Base-by-base conservation (phyloP, 805 yeast species). In the Metschnikowia gelsemii region DNA sequence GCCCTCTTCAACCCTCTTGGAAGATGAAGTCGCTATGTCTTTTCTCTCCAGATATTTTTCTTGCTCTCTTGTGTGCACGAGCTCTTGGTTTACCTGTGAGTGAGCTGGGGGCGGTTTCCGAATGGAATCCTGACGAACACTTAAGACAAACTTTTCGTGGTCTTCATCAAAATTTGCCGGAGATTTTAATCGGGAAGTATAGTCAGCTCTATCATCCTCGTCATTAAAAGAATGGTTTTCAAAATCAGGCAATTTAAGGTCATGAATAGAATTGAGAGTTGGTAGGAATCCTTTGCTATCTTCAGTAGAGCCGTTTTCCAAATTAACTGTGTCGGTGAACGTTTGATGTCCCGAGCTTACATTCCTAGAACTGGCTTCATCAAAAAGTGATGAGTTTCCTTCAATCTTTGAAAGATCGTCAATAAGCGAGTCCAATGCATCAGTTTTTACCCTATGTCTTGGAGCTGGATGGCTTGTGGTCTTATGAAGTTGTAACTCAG, bases 401-500 rank as follows among this genome's bases (percentile, higher is more conserved):
- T 59, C 59, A 41, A 54, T 56, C 35, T 58, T 57, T 39, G 43
- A 51, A 20, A 69, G 51, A 43, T 69, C 72, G 39, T 60, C 54
- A 13, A 69, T 68, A n/a, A 69, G 50, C 5, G 66, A 57, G 41
- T 68, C 73, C 22, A 69, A 49, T 4, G 66, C 64, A 27, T 57
- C 64, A 3, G 64, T 59, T 24, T 55, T 46, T 19, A 49, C 51
- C 13, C 43, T 38, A 22, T 46, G 51, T 24, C 47, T 30, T 12
- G 25, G 27, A 14, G 38, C 35, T 13, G 35, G 32, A 8, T 19
- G 35, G 9, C 35, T 43, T 42, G 36, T 35, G 38, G 27, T 37
- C 42, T 21, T 33, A 26, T 32, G 32, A 18, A 8, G 33, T 17
- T n/a, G 27, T 11, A n/a, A 8, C n/a, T 13, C 27, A 3, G 27